These are phyloP conservation scores for Sclerotinia minor DNA, from an alignment of 2,329 filamentous ascomycete genomes.

Conservation along the genomic window DNA sequence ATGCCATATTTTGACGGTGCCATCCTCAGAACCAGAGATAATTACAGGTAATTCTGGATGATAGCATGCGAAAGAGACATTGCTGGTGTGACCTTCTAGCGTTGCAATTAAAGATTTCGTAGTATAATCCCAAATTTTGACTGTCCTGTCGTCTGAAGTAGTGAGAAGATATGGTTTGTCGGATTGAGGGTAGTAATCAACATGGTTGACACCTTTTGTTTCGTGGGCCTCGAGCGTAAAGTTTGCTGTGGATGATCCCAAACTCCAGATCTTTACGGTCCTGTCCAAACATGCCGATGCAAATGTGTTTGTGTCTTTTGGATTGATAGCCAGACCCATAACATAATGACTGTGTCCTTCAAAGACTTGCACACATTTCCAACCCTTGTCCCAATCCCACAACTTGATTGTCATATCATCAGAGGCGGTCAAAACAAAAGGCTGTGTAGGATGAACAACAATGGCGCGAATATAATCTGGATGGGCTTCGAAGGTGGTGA, in stretches of 20 bases:
- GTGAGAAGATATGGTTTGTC: slow-evolving; percentile 88
- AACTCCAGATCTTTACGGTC: slow-evolving; percentile 96
- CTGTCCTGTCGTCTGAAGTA: slow-evolving; percentile 92
- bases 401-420: slow-evolving; percentile 99
- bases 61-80: slow-evolving; percentile 97
- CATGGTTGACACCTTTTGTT: slow-evolving; percentile 95
- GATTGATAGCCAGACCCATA: slow-evolving; percentile 95
- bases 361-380: slow-evolving; percentile 94
- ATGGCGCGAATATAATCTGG: slow-evolving; percentile 98
- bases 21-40: slow-evolving; percentile 96
- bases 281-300: slow-evolving; percentile 93
- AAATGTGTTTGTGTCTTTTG: slow-evolving; percentile 92
- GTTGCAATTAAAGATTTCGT: slow-evolving; percentile 97
- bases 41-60: slow-evolving; percentile 96
- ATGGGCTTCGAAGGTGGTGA: slow-evolving; percentile 94
- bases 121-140: slow-evolving; percentile 99
- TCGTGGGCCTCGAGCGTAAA: slow-evolving; percentile 97
- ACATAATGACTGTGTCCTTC: slow-evolving; percentile 97
- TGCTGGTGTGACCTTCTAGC: slow-evolving; percentile 94
- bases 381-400: slow-evolving; percentile 98
- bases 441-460: slow-evolving; percentile 90
- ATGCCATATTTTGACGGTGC: slow-evolving; percentile 97
- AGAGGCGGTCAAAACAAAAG: slow-evolving; percentile 91
- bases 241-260: slow-evolving; percentile 91
- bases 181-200: slow-evolving; percentile 80